Percentiles rank a stretch among this genome's conserved stretches.
phyloP scores from a whole-genome alignment of 139 green algal species.

The Bryopsis sp. region DNA sequence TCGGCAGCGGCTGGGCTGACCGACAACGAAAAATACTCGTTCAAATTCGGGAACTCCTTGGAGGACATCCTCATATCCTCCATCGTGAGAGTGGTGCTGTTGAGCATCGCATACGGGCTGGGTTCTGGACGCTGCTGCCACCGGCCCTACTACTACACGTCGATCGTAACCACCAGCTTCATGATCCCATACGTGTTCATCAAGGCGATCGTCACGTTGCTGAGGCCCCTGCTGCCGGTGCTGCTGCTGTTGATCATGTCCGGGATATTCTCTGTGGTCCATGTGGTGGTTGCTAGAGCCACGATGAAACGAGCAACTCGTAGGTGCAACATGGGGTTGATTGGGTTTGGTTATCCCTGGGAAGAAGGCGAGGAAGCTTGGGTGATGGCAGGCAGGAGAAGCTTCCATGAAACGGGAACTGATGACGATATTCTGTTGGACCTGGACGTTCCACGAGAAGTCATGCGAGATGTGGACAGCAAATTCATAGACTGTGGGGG shows the following conservation, averaged over 20 bases:
- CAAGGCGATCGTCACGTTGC: neutral
- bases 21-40: neutral
- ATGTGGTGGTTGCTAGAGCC: slow-evolving; percentile 25
- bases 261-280: slow-evolving; percentile 15
- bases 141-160: slow-evolving; percentile 7
- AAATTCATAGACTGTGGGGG: slow-evolving; percentile 40
- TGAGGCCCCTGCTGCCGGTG: slow-evolving; percentile 23
- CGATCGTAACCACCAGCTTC: neutral
- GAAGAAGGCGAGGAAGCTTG: slow-evolving; percentile 36
- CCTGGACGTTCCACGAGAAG: slow-evolving; percentile 36
- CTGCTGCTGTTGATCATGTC: slow-evolving; percentile 8
- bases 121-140: neutral
- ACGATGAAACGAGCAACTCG: slow-evolving; percentile 43
- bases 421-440: slow-evolving; percentile 9
- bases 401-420: slow-evolving; percentile 12
- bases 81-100: slow-evolving; percentile 2
- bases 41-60: neutral
- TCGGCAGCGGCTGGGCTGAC: neutral
- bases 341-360: slow-evolving; percentile 43
- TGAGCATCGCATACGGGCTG: slow-evolving; percentile 16
- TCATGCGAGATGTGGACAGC: slow-evolving; percentile 40
- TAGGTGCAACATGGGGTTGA: slow-evolving; percentile 50
- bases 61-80: slow-evolving; percentile 16
- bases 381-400: slow-evolving; percentile 26
- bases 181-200: slow-evolving; percentile 9